Evolutionary conservation across 2,329 filamentous ascomycete genomes (phyloP), one percentile per base, ranked within the genome.

Genomic region (Escovopsis sp.): DNA sequence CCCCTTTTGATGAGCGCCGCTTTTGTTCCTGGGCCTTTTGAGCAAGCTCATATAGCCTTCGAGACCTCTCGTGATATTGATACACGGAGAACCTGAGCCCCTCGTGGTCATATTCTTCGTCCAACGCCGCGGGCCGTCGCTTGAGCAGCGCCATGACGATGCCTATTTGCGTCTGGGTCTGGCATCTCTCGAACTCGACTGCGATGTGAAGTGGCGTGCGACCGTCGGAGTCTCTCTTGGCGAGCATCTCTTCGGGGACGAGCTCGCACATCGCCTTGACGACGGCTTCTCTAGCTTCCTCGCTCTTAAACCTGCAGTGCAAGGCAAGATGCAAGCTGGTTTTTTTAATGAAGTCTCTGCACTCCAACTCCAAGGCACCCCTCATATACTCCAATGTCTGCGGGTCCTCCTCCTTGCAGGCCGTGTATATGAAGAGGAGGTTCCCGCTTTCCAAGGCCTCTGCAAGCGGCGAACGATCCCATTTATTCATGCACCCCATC

Each of bases 181-280:
- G 37, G 26, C 40, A 42, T 18, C 33, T 36, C 26, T 42, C 40
- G 23, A 36, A 42, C 34, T 42, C 40, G 12, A 42, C 40, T 26
- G 40, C 40, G 11, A 42, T 8, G 15, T 42, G 40, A n/a, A 42
- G 34, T 1, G 40, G 34, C 9, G 40, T 42, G 26, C 40, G 34
- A 18, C 40, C 40, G 15, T 18, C 19, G 18, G 19, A n/a, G 23
- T 42, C 40, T 12, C 19, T 36, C 23, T 36, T 30, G 11, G 12
- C 32, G 34, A 42, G 37, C 26, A 42, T 33, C 15, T 42, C 19
- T 4, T 37, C 26, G 5, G 40, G 40, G 12, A 42, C 40, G 35
- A 30, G 37, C 11, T 26, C 30, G 34, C 40, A 42, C 12, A 42
- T 36, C 10, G 12, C 32, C 32, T 33, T 42, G 33, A 42, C 19